phyloP scores from a whole-genome alignment of 768 basidiomycete genomes.

The Hemileccinum rubropunctum region DNA sequence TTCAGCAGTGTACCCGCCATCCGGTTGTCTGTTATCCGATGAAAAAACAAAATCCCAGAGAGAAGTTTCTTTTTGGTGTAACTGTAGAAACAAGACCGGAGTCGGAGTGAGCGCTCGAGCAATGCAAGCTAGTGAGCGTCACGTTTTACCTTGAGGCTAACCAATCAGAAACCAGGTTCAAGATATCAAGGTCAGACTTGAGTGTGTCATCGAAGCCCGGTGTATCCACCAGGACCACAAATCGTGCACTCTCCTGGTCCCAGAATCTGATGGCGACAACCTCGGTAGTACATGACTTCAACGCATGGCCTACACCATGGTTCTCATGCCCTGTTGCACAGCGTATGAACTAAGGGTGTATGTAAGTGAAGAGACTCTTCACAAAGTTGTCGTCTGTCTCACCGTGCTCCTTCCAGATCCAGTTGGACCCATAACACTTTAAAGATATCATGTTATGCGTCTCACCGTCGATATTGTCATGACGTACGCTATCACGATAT shows the following conservation, averaged over 20 bases:
- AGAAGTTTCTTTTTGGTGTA: slow-evolving; percentile 17
- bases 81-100: neutral
- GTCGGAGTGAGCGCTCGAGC: neutral
- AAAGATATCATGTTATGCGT: neutral
- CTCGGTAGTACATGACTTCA: slow-evolving; percentile 5
- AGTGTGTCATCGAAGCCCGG: slow-evolving; percentile 22
- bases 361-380: neutral
- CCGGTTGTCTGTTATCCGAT: slow-evolving; percentile 38
- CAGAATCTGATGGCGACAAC: slow-evolving; percentile 3
- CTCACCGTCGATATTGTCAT: neutral
- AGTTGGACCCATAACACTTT: slow-evolving; percentile 21
- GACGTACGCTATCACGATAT: slow-evolving; percentile 1
- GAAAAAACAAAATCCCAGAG: slow-evolving; percentile 38
- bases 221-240: slow-evolving; percentile 22
- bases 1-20: slow-evolving; percentile 32
- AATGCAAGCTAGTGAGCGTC: neutral
- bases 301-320: slow-evolving; percentile 3
- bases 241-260: neutral
- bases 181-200: slow-evolving; percentile 10
- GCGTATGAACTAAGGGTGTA: slow-evolving; percentile 7
- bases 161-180: neutral
- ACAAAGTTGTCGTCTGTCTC: neutral
- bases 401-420: slow-evolving; percentile 14
- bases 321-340: neutral
- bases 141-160: neutral